Conservation (phyloP, 2,329 filamentous ascomycete genomes). For the Ophiostoma australiae region DNA sequence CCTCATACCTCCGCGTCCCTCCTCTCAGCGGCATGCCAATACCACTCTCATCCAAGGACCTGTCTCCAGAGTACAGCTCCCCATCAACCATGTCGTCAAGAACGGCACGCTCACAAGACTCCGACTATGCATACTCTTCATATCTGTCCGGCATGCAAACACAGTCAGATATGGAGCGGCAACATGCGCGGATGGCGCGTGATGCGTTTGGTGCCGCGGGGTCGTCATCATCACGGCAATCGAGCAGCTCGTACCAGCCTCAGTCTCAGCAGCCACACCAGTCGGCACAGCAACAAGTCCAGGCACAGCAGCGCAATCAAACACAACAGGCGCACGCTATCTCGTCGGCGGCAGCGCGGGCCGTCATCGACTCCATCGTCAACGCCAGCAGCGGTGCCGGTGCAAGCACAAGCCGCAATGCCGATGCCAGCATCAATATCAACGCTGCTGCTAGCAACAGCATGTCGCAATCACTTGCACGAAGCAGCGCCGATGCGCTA, state of each 20-base stretch:
- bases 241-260: conserved; percentile 9
- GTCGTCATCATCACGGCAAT: conserved; percentile 13
- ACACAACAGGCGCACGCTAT: not conserved
- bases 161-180: not conserved
- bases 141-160: not conserved
- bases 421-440: not conserved
- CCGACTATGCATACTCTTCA: not conserved
- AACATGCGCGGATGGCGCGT: not conserved
- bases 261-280: not conserved
- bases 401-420: not conserved
- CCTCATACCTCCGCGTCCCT: conserved; percentile 22
- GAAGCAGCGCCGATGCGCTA: not conserved
- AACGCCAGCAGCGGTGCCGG: not conserved
- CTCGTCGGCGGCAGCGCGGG: not conserved
- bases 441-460: not conserved
- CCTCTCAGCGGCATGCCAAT: not conserved
- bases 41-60: not conserved
- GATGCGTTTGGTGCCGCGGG: conserved; percentile 1
- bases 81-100: not conserved
- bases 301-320: not conserved
- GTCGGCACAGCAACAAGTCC: conserved; percentile 1
- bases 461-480: not conserved
- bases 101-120: not conserved
- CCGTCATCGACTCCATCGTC: conserved; percentile 19
- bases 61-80: not conserved